Base-by-base conservation (phyloP, 352 stramenopile genomes). In the Halophytophthora batemanensis region DNA sequence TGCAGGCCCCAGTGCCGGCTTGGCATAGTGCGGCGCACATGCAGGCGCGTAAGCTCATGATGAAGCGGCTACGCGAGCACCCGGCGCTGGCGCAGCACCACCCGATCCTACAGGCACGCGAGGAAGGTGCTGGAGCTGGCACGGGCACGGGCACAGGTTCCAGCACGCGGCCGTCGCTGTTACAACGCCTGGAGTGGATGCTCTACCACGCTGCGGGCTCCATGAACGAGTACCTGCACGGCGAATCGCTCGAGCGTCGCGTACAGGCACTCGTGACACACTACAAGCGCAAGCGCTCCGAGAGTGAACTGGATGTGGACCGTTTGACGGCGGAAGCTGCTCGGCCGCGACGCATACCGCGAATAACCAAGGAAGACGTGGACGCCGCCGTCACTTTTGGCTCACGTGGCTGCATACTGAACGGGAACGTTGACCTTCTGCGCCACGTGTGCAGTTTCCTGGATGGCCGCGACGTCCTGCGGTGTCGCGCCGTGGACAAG, bases 121-220 rank as follows among this genome's bases (percentile, higher is more conserved):
- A 66, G 44, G 45, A 63, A 37, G 59, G 38, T 25, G 18, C 39
- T 39, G 28, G 37, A 42, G 39, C 48, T 29, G 3, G 25, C 25
- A 31, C 25, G 25, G 25, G 25, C 25, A 31, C 25, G 25, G 25
- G 25, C 25, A 31, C 25, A 8, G 25, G 25, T 8, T 31, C 50
- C 10, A 45, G 53, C 17, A 47, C 45, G 1, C 59, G 72, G 54
- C 72, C 71, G 35, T 79, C 77, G 17, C 68, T 91, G 28, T 51
- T 89, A 47, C 81, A 85, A 48, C 74, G 81, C 0, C 74, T 91
- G 49, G 81, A 91, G 56, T 82, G 80, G 66, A 86, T 87, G 72
- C 58, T 91, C 22, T 91, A 85, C 63, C 66, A 86, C 33, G 74
- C 72, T 8, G 81, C 81, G 0, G 61, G 74, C 17, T 91, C 81